Evolutionary conservation across 805 yeast genomes (phyloP), one percentile per base, ranked within the genome.

Genomic region (Yarrowia keelungensis): DNA sequence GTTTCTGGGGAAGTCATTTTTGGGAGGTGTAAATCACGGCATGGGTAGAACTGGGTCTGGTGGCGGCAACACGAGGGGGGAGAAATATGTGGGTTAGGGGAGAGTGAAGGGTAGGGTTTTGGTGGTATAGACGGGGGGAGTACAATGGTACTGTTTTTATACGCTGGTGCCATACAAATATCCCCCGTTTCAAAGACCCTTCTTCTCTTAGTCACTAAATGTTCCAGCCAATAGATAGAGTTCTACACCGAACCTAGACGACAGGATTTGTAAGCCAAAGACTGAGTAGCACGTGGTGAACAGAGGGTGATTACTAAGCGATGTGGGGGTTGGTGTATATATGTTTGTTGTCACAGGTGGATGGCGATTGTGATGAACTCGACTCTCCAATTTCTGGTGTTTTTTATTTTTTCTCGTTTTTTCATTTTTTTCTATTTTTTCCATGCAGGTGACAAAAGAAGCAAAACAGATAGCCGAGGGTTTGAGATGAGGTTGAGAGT

Each of bases 221-320:
- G 41, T 50, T 51, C 42, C 26, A 51, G 56, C 56, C 56, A 51
- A 51, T 51, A 51, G 56, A 51, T 51, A 51, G 56, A 51, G 56
- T 51, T 51, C 4, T n/a, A 26, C 41, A 51, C 10, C 36, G 4
- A 14, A 8, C 10, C 16, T 51, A 16, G 42, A 36, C 39, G 39
- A 38, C 4, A 14, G 19, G 42, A 51, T 51, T 51, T 35, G 56
- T 51, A n/a, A 51, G 41, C 53, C 32, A 26, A 26, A 26, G 32
- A 26, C 7, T 26, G 32, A 26, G 32, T 5, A 26, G 32, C 26
- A 16, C 15, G 32, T 46, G 32, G 32, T 26, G 32, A 5, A 5
- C 0, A 26, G 32, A 26, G 32, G 32, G 4, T 26, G 32, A 3
- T 26, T 26, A 26, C 3, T 26, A 41, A 41, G 43, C 8, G 43